Evolutionary conservation across 768 basidiomycete genomes (phyloP), one percentile per base, ranked within the genome.

Genomic region (Pholiota microspora): DNA sequence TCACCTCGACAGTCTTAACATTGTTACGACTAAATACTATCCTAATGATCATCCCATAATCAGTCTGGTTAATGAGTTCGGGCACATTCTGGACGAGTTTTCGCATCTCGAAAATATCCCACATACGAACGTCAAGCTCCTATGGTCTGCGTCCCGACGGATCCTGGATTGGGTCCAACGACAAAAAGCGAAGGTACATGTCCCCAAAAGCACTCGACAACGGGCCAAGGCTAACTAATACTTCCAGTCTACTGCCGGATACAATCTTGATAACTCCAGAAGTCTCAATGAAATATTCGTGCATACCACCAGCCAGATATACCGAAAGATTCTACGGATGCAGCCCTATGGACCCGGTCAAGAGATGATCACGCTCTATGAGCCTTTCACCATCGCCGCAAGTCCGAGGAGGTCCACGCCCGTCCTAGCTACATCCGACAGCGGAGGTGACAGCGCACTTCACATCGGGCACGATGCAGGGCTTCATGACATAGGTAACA

Each of bases 151-250:
- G 7, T 55, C 56, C 2, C 54, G 56, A 27, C 49, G 51, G 7
- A 50, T 60, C 23, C 48, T 60, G 13, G 47, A 55, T n/a, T 60
- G 59, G 59, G 49, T 57, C 5, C 42, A 60, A 38, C 50, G 51
- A 4, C 56, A 57, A 34, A 34, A 15, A 15, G 35, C 28, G 2
- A 57, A 40, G 25, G 21, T 47, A 31, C 4, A 25, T 13, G 21
- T 21, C 23, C 10, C 3, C 21, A 24, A 31, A 16, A 15, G 18
- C 2, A 7, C 18, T 32, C 16, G 10, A 18, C 18, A 16, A n/a
- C n/a, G n/a, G 35, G 18, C 7, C n/a, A 16, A 36, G n/a, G 35
- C 35, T 36, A 15, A 36, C 18, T 18, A 36, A n/a, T n/a, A n/a
- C n/a, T n/a, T n/a, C n/a, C n/a, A n/a, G n/a, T n/a, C n/a, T n/a